Base-by-base conservation (phyloP, 2,329 filamentous ascomycete genomes). In the Catunica adiposa region DNA sequence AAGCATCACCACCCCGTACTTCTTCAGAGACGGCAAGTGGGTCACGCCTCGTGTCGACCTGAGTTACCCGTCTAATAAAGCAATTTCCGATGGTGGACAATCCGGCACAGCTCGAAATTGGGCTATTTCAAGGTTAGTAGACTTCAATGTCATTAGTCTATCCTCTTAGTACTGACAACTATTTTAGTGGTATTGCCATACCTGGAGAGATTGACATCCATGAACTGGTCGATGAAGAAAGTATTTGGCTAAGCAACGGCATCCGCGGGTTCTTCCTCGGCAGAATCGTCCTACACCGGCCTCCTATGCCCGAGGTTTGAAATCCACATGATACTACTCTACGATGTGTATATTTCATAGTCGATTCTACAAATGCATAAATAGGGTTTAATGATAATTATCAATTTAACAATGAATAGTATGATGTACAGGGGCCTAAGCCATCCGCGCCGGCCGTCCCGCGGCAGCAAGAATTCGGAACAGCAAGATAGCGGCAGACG, bases 171-270 rank as follows among this genome's bases (percentile, higher is more conserved):
- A n/a, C n/a, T 51, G 17, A 55, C 8, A 7, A 17, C 25, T 37
- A 15, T 2, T 3, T 34, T 5, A 34, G 11, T 34, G 29, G 5
- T 34, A 34, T 5, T 11, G 11, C 5, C 11, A 34, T 34, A 31
- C 17, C 31, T 51, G 78, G 75, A 57, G 70, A 69, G 0, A 69
- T 92, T 47, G 89, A 78, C 54, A 71, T 75, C 29, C 85, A 94
- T 64, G 20, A 17, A n/a, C 15, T 44, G 11, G 40, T 44, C 20
- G 8, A 86, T 60, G 86, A 83, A 1, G 89, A 96, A 66, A 75
- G 82, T 54, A 84, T 89, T 59, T 94, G 88, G 85, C 70, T 96
- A 54, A 95, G 89, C 66, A 96, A 90, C 66, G 89, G 86, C 0
- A 84, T 90, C 1, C 77, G 84, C 60, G 90, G 90, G 0, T 95